Conservation (phyloP, 192 early-diverging fungal species). For the Linnemannia schmuckeri region DNA sequence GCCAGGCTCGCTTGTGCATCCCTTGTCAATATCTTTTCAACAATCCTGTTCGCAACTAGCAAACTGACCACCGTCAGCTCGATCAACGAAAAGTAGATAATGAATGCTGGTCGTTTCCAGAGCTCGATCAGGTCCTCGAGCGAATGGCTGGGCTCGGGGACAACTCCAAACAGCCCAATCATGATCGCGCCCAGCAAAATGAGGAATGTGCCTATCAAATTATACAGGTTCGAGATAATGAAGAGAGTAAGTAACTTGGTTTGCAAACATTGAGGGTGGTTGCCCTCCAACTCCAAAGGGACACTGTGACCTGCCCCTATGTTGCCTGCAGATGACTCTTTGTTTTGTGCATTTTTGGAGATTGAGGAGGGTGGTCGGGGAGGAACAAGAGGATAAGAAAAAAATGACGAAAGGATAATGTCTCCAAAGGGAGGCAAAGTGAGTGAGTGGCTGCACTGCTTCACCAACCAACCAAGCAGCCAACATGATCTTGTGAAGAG, state of each 20-base stretch:
- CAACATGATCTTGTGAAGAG: background rate
- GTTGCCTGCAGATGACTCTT: slow-evolving; percentile 10
- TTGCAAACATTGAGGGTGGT: background rate
- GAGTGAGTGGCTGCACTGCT: background rate
- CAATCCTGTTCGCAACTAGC: slow-evolving; percentile 60
- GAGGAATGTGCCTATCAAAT: slow-evolving; percentile 70
- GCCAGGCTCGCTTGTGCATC: slow-evolving; percentile 21
- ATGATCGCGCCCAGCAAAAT: slow-evolving; percentile 75
- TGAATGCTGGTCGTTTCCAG: slow-evolving; percentile 76
- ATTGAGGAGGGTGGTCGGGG: background rate
- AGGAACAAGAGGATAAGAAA: background rate
- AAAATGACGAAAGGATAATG: background rate
- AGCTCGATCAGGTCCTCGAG: slow-evolving; percentile 75
- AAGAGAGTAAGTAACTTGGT: background rate
- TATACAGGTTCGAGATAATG: background rate
- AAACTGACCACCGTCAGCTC: slow-evolving; percentile 63
- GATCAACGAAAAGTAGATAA: slow-evolving; percentile 72
- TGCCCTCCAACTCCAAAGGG: background rate
- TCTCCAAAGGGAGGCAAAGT: background rate
- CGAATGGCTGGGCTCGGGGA: slow-evolving; percentile 78
- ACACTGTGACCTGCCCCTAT: slow-evolving; percentile 5
- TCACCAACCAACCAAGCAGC: background rate
- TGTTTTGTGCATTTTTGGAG: background rate
- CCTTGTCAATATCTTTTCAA: slow-evolving; percentile 50
- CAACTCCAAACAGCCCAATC: slow-evolving; percentile 80